Base-by-base conservation (phyloP, 148 eudicot genomes). In the Beta vulgaris region DNA sequence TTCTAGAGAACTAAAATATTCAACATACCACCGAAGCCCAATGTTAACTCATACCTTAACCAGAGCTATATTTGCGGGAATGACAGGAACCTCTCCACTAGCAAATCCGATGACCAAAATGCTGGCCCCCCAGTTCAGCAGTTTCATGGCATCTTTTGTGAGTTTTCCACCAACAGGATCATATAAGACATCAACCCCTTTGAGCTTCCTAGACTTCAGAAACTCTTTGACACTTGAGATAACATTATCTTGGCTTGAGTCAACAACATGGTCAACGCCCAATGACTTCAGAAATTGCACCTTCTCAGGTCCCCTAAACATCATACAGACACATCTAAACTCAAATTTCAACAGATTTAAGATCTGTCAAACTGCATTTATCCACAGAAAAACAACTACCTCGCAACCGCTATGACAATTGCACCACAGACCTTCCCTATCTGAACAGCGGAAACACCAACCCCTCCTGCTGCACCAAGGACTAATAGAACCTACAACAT, bases 401-500 rank as follows among this genome's bases (percentile, higher is more conserved):
- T 92, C 44, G 99, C 99, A 67, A 86, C 98, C 48, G 97, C 99
- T 51, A 95, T 88, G 72, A 95, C 97, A 79, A 73, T 71, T 78
- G 99, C 99, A 36, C 99, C 97, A 76, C 86, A 86, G 78, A 82
- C 85, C 87, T 95, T 92, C 55, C 98, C 99, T 71, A 92, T 91
- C 85, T 95, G 99, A 55, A 95, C 93, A 81, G 99, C 99, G 44
- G 99, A 85, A 73, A 92, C 79, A 42, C 99, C 99, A 79, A 95
- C 99, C 74, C 99, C 99, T 78, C 99, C 99, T 19, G 99, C 99
- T 49, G 99, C 99, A 74, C 99, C 98, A 76, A 95, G 94, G 80
- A 95, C 99, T 62, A 95, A 86, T 81, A 95, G 80, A 63, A 92
- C 99, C 99, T 95, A 71, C 73, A 72, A 37, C 44, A 26, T 71